A percentile compares a stretch with the other conserved stretches of the same genome.
Evolutionary conservation across 2,329 filamentous ascomycete genomes (phyloP).

Genomic region (Botrytis medusae): DNA sequence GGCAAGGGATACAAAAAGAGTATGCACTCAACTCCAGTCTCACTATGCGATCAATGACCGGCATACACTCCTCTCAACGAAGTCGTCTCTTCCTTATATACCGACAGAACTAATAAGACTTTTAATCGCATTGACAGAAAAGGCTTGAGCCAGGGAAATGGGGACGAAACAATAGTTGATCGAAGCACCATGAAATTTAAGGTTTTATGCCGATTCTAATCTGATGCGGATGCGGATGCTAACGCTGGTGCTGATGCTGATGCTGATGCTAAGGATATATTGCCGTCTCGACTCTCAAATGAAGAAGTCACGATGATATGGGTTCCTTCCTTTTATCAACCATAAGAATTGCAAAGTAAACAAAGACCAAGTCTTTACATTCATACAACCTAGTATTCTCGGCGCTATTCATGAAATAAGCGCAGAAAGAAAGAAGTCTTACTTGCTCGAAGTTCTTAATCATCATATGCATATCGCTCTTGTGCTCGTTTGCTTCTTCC

Average conservation of each 20-base stretch:
- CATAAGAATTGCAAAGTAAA: not conserved
- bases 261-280: not conserved
- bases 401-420: conserved; percentile 12
- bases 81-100: not conserved
- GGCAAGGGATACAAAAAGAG: not conserved
- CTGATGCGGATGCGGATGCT: not conserved
- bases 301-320: conserved; percentile 4
- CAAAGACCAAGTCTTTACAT: not conserved
- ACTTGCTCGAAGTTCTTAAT: not conserved
- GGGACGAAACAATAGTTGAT: not conserved
- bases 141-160: not conserved
- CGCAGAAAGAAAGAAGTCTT: conserved; percentile 17
- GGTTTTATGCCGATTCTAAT: not conserved
- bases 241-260: not conserved
- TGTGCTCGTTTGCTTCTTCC: conserved; percentile 1
- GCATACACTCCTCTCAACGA: not conserved
- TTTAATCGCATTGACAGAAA: not conserved
- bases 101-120: not conserved
- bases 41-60: not conserved
- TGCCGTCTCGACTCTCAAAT: not conserved
- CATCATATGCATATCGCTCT: not conserved
- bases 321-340: not conserved
- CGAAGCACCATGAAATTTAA: not conserved
- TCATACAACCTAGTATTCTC: not conserved
- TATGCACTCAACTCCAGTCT: conserved; percentile 3